Percentiles rank a stretch among this genome's conserved stretches.
These are phyloP conservation scores for Hypoxylon subgilvum DNA, from an alignment of 495 filamentous ascomycete genomes.

Conservation along the genomic window DNA sequence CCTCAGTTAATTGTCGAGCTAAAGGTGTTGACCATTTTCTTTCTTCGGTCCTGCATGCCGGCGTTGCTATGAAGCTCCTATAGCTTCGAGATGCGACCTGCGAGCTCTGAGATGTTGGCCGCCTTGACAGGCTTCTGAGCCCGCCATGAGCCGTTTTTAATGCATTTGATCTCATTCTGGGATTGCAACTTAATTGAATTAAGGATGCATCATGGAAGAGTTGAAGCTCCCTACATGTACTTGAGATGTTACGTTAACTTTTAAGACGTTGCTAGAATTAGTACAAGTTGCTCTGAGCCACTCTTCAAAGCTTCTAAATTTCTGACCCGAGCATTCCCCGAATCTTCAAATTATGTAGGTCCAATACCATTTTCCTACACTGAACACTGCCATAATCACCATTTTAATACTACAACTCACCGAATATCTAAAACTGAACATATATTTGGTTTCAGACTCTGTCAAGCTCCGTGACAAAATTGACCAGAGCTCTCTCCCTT, in stretches of 20 bases:
- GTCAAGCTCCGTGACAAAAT: neutral
- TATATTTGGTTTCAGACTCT: neutral
- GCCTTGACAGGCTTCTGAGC: slow-evolving; percentile 29
- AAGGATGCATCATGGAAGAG: slow-evolving; percentile 10
- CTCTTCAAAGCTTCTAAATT: slow-evolving; percentile 11
- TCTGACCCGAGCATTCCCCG: slow-evolving; percentile 31
- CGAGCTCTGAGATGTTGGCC: slow-evolving; percentile 8
- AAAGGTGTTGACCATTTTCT: slow-evolving; percentile 86
- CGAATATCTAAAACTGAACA: too few species aligned
- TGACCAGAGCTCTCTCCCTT: too few species aligned
- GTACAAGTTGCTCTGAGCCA: neutral
- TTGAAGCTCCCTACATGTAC: neutral
- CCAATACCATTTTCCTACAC: neutral
- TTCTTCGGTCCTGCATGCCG: slow-evolving; percentile 56
- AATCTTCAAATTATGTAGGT: slow-evolving; percentile 27
- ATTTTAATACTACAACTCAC: neutral
- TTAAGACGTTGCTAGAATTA: too few species aligned
- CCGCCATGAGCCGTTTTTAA: slow-evolving; percentile 28
- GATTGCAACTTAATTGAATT: neutral
- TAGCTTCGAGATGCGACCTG: slow-evolving; percentile 25
- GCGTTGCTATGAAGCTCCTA: slow-evolving; percentile 36
- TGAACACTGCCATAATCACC: too few species aligned
- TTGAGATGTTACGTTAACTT: too few species aligned
- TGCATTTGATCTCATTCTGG: slow-evolving; percentile 35
- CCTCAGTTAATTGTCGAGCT: slow-evolving; percentile 80